phyloP scores from a whole-genome alignment of 2,329 filamentous ascomycete species.

The Phaeosphaeria sp. region DNA sequence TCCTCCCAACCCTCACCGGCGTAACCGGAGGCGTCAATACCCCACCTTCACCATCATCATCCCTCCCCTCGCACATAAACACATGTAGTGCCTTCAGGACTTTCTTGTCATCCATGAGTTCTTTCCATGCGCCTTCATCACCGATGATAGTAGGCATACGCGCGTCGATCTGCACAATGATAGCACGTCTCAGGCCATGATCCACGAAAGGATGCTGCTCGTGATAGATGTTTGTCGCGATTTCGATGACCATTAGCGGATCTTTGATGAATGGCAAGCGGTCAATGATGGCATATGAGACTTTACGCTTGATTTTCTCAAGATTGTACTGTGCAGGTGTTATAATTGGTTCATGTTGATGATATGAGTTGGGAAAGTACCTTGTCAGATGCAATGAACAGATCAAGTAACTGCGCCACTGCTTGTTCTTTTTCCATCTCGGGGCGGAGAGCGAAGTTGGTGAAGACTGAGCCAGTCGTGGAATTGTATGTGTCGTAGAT shows the following conservation, averaged over 20 bases:
- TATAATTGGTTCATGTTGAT: neutral
- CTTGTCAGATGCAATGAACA: slow-evolving; percentile 33
- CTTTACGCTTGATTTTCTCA: slow-evolving; percentile 20
- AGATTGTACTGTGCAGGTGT: slow-evolving; percentile 24
- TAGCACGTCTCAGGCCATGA: slow-evolving; percentile 19
- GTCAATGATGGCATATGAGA: slow-evolving; percentile 22
- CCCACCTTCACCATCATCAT: neutral
- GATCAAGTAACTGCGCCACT: slow-evolving; percentile 14
- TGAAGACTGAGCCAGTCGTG: slow-evolving; percentile 26
- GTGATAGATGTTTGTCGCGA: slow-evolving; percentile 16
- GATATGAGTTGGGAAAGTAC: slow-evolving; percentile 2
- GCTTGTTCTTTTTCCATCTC: slow-evolving; percentile 20
- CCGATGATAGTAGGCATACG: slow-evolving; percentile 16
- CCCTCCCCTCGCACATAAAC: slow-evolving; percentile 7
- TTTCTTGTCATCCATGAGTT: slow-evolving; percentile 14
- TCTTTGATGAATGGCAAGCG: slow-evolving; percentile 25
- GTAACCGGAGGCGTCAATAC: neutral
- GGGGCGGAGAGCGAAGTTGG: slow-evolving; percentile 18
- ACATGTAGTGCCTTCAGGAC: slow-evolving; percentile 18
- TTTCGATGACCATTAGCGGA: slow-evolving; percentile 16
- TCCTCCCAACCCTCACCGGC: neutral
- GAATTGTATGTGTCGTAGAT: slow-evolving; percentile 26
- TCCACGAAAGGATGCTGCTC: slow-evolving; percentile 16
- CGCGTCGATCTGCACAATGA: slow-evolving; percentile 14
- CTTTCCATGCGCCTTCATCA: slow-evolving; percentile 16